Evolutionary conservation across 768 basidiomycete genomes (phyloP), one percentile per base, ranked within the genome.

Genomic region (Leucocoprinus leucothites): DNA sequence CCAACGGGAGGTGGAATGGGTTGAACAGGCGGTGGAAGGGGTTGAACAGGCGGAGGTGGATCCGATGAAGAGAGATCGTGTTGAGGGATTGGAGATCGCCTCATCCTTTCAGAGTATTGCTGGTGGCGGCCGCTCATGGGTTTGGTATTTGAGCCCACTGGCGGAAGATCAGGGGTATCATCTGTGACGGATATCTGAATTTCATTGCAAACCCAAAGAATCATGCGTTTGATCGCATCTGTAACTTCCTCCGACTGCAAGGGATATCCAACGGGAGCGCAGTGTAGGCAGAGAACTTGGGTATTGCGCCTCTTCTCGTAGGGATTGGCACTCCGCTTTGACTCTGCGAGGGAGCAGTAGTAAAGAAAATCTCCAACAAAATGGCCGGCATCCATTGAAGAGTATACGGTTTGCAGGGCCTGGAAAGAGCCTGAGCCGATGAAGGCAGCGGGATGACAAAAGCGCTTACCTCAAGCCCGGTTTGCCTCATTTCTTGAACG

Each of bases 311-410:
- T 43, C 43, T 52, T 53, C 14, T 47, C 58, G 22, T 46, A 51
- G 13, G 55, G 55, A 43, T 48, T 49, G 42, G 72, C 71, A 18
- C 67, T 73, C 2, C 84, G 80, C 63, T 78, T 81, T 24, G 81
- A 77, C 64, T 89, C 87, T 3, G 86, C 86, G 24, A 89, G 76
- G 9, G 86, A 88, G 63, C 86, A 85, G 62, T 87, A 91, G 65
- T 86, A 88, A 57, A 85, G 79, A 66, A 86, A 90, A 69, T 90
- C 88, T 64, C 85, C 87, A 9, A 89, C 69, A 66, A 84, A 91
- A 65, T 87, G 85, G 0, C 87, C 88, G 14, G 87, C 84, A 63
- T 90, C 88, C 76, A 85, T 80, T 2, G 87, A 89, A 18, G 84
- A 78, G 64, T 85, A 83, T 19, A 88, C 82, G 70, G 84, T 77